Percentiles rank a stretch among this genome's conserved stretches.
phyloP scores from a whole-genome alignment of 2,329 filamentous ascomycete genomes.

The Acrocalymma vagum region DNA sequence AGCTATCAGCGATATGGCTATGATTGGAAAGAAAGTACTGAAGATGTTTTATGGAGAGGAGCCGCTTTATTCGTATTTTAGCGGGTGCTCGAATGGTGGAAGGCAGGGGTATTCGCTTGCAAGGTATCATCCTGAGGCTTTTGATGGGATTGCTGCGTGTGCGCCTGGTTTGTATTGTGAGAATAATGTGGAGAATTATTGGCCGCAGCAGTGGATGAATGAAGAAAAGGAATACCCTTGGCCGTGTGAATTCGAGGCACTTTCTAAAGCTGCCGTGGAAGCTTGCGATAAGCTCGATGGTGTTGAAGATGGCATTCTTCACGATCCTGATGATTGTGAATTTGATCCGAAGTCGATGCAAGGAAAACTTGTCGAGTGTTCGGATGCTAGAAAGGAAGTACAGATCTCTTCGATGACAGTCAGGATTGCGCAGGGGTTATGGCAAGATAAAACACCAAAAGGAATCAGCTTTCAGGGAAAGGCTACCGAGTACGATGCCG shows the following conservation, averaged over 20 bases:
- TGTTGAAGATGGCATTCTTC: conserved; percentile 28
- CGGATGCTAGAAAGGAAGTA: not conserved
- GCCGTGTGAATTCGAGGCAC: conserved; percentile 31
- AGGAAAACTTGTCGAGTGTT: conserved; percentile 16
- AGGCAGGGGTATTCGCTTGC: conserved; percentile 41
- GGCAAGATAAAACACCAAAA: conserved; percentile 12
- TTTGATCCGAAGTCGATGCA: conserved; percentile 30
- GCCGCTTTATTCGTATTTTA: conserved; percentile 41
- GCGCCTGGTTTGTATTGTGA: conserved; percentile 41
- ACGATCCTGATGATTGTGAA: conserved; percentile 25
- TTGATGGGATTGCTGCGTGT: conserved; percentile 39
- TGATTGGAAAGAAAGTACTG: conserved; percentile 23
- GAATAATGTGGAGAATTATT: conserved; percentile 26
- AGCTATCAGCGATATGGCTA: conserved; percentile 37
- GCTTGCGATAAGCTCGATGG: conserved; percentile 36
- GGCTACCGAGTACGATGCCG: conserved; percentile 12
- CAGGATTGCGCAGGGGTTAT: conserved; percentile 19
- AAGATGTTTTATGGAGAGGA: conserved; percentile 37
- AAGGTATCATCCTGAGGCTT: conserved; percentile 38
- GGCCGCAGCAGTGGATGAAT: conserved; percentile 32
- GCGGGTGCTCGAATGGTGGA: conserved; percentile 44
- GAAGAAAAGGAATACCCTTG: conserved; percentile 13
- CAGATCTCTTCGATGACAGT: conserved; percentile 18
- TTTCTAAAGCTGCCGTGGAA: conserved; percentile 23
- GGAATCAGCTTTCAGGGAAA: conserved; percentile 25